Evolutionary conservation across 2,329 filamentous ascomycete genomes (phyloP).

Genomic region (Phialemonium atrogriseum): DNA sequence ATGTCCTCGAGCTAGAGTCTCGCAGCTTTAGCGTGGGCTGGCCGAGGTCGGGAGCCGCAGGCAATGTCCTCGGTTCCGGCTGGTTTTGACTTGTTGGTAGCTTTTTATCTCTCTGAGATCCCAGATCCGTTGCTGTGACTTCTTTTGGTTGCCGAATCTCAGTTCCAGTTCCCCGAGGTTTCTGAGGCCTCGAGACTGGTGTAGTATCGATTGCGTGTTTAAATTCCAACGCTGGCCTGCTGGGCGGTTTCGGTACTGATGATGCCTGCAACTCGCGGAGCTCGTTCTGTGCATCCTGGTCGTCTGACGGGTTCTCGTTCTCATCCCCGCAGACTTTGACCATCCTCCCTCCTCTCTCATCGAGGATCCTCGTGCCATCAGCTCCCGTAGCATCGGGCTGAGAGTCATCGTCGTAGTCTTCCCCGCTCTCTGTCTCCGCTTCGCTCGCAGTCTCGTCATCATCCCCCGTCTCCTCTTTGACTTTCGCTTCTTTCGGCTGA

Average conservation of each 20-base stretch:
- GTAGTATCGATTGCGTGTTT: conserved; percentile 15
- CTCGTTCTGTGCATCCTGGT: conserved; percentile 52
- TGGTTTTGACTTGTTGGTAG: not conserved
- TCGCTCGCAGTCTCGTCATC: conserved; percentile 26
- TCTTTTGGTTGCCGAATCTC: too few relatives aligned
- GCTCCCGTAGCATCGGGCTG: conserved; percentile 41
- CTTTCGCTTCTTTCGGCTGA: conserved; percentile 39
- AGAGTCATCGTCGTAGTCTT: conserved; percentile 39
- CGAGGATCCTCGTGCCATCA: conserved; percentile 57
- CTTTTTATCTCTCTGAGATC: too few relatives aligned
- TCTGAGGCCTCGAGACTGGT: not conserved
- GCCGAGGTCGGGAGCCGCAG: too few relatives aligned
- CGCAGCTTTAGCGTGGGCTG: not conserved
- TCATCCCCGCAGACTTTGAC: conserved; percentile 71
- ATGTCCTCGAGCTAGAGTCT: conserved; percentile 25
- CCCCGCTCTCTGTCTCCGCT: conserved; percentile 36
- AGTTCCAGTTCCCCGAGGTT: conserved; percentile 1
- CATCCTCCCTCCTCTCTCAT: conserved; percentile 58
- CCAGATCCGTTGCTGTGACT: too few relatives aligned
- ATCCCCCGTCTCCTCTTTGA: conserved; percentile 24
- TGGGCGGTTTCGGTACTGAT: too few relatives aligned
- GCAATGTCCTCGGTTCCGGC: not conserved
- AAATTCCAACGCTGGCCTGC: too few relatives aligned
- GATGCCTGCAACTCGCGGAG: conserved; percentile 54
- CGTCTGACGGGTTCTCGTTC: conserved; percentile 40